Evolutionary conservation across 345 rosid species (phyloP).

Genomic region (Ceriops decandra): DNA sequence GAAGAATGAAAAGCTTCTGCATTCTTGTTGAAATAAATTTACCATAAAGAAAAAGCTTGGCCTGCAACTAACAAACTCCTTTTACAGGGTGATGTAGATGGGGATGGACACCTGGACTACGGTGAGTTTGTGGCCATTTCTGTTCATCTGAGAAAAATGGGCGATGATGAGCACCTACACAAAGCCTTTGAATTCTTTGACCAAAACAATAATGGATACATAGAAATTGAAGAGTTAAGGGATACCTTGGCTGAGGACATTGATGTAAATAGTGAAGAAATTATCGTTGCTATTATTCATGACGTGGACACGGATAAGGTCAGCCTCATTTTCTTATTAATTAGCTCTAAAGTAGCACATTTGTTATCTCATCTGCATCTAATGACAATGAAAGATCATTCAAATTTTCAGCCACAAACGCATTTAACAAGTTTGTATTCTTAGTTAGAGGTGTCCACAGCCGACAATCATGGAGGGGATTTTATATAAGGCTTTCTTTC

Average conservation of each 20-base stretch:
- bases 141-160: slow-evolving; percentile 32
- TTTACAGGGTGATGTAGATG: slow-evolving; percentile 31
- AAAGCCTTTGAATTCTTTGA: slow-evolving; percentile 31
- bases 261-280: slow-evolving; percentile 21
- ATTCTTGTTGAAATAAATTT: too few relatives aligned
- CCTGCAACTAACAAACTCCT: not conserved
- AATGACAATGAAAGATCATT: not conserved
- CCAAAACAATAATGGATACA: slow-evolving; percentile 26
- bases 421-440: too few relatives aligned
- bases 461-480: too few relatives aligned
- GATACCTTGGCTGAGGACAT: slow-evolving; percentile 27
- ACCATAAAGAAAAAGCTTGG: too few relatives aligned
- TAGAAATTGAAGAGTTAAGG: slow-evolving; percentile 32
- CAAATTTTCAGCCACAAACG: not conserved
- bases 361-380: not conserved
- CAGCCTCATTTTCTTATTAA: not conserved
- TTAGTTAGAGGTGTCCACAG: too few relatives aligned
- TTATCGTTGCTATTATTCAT: slow-evolving; percentile 22
- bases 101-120: slow-evolving; percentile 30
- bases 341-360: not conserved
- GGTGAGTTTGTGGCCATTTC: slow-evolving; percentile 29
- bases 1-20: not conserved
- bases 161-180: slow-evolving; percentile 31
- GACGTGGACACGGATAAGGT: slow-evolving; percentile 36
- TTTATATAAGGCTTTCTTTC: too few relatives aligned